phyloP scores from a whole-genome alignment of 2,329 filamentous ascomycete genomes.

The Pleomassaria siparia region DNA sequence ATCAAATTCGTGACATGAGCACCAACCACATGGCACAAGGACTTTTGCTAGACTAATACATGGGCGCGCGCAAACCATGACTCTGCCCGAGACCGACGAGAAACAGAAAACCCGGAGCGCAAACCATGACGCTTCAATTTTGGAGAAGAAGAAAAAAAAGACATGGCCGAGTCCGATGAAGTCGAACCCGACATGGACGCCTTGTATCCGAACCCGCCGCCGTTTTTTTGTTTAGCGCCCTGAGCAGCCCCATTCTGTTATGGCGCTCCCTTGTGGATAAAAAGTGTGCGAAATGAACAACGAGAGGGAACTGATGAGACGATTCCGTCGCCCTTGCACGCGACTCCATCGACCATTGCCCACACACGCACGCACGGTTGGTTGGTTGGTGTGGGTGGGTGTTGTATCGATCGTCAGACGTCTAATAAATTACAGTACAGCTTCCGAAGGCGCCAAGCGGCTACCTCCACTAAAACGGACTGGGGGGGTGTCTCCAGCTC shows the following conservation, averaged over 20 bases:
- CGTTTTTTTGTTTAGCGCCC: constrained; percentile 23
- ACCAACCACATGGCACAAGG: constrained; percentile 18
- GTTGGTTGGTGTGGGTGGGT: constrained; percentile 24
- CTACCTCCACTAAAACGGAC: constrained; percentile 18
- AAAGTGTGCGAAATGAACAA: constrained; percentile 1
- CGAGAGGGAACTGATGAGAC: neutral
- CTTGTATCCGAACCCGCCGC: constrained; percentile 25
- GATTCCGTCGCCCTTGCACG: neutral
- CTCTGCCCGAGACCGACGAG: constrained; percentile 17
- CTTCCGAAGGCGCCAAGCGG: constrained; percentile 26
- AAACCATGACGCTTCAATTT: constrained; percentile 36
- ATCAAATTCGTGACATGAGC: too few species aligned
- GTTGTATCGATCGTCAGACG: constrained; percentile 33
- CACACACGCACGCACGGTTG: constrained; percentile 22
- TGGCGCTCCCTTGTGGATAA: neutral
- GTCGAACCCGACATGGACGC: constrained; percentile 23
- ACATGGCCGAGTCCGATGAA: constrained; percentile 7
- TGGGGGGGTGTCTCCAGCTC: constrained; percentile 16
- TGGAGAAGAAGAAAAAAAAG: too few species aligned
- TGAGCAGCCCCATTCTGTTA: constrained; percentile 15
- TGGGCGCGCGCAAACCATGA: constrained; percentile 22
- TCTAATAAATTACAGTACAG: constrained; percentile 45
- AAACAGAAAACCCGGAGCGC: too few species aligned
- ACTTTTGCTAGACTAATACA: constrained; percentile 44
- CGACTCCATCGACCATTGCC: constrained; percentile 22